Evolutionary conservation across 441 rosid species (phyloP).

Genomic region (Gossypium gossypioides): DNA sequence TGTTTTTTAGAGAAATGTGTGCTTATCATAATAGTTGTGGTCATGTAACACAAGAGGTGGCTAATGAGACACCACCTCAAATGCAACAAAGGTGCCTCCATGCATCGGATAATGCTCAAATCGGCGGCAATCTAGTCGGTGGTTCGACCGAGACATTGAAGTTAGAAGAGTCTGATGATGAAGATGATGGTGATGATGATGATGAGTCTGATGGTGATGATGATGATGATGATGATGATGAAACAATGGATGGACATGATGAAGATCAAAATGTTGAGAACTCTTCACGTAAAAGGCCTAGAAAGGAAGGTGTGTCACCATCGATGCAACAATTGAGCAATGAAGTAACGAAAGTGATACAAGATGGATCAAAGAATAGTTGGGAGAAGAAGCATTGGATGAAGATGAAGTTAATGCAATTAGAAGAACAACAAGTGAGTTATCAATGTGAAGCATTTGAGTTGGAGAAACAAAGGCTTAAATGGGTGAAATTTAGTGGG

Average conservation of each 20-base stretch:
- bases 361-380: constrained; percentile 48
- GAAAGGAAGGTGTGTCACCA: constrained; percentile 16
- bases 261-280: constrained; percentile 39
- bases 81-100: constrained; percentile 46
- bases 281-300: constrained; percentile 25
- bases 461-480: constrained; percentile 79
- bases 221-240: constrained; percentile 26
- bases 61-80: constrained; percentile 27
- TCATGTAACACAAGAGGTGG: constrained; percentile 34
- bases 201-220: constrained; percentile 20
- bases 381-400: constrained; percentile 92
- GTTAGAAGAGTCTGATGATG: constrained; percentile 38
- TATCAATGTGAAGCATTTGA: constrained; percentile 53
- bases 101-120: constrained; percentile 24
- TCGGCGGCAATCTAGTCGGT: constrained; percentile 13
- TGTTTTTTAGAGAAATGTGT: constrained; percentile 92
- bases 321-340: constrained; percentile 37
- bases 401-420: constrained; percentile 39
- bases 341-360: constrained; percentile 34
- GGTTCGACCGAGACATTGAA: constrained; percentile 28
- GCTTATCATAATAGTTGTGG: constrained; percentile 84
- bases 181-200: constrained; percentile 29
- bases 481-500: constrained; percentile 76
- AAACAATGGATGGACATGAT: constrained; percentile 27
- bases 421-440: constrained; percentile 60